These are phyloP conservation scores for Triticum urartu DNA, from an alignment of 176 grass and related monocot genomes.

Conservation along the genomic window DNA sequence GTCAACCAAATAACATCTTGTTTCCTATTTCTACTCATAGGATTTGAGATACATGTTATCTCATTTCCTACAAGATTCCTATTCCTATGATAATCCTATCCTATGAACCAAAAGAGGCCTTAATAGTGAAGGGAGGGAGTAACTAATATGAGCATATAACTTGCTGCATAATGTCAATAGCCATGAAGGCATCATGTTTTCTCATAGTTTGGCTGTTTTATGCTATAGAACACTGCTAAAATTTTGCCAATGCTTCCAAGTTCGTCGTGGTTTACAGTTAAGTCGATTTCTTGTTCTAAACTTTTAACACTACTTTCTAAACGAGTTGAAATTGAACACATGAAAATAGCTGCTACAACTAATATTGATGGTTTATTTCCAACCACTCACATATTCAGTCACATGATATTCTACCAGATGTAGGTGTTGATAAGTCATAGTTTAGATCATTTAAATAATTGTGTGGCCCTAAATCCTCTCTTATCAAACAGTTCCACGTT, in stretches of 20 bases:
- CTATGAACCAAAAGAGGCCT: too few relatives aligned
- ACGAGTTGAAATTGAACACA: background rate
- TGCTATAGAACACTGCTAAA: background rate
- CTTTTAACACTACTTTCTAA: background rate
- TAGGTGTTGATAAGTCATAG: slow-evolving; percentile 9
- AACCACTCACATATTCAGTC: background rate
- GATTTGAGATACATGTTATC: too few relatives aligned
- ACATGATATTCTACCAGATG: background rate
- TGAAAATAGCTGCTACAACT: slow-evolving; percentile 1
- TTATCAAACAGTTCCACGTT: background rate
- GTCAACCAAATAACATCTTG: too few relatives aligned
- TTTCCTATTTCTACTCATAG: too few relatives aligned
- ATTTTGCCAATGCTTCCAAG: background rate
- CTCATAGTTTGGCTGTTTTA: background rate
- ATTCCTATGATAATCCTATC: too few relatives aligned
- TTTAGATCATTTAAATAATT: slow-evolving; percentile 20
- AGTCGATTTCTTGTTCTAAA: background rate
- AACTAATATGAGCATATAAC: background rate
- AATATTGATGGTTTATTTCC: background rate
- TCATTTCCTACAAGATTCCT: too few relatives aligned
- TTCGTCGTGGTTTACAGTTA: background rate
- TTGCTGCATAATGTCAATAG: background rate
- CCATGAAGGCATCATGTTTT: background rate
- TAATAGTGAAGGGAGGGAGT: too few relatives aligned
- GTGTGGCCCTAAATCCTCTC: background rate